Percentiles rank a stretch among this genome's conserved stretches.
These are phyloP conservation scores for Thozetella sp. DNA, from an alignment of 495 filamentous ascomycete genomes.

Conservation along the genomic window DNA sequence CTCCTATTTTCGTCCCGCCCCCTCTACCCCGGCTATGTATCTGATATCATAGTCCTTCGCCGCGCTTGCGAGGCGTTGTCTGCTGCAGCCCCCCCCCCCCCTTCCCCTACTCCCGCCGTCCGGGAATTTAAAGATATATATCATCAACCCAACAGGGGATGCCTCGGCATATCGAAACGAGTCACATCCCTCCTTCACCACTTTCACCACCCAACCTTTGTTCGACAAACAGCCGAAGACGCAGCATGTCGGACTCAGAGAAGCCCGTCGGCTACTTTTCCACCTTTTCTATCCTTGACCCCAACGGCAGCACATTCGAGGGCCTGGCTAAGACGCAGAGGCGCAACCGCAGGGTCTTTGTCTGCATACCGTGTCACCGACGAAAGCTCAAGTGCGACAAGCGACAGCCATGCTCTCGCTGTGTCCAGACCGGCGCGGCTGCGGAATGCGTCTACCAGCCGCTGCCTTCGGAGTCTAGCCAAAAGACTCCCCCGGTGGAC, in stretches of 20 bases:
- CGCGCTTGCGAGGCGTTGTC: too few species aligned
- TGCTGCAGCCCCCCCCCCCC: too few species aligned
- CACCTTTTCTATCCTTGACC: slow-evolving; percentile 25
- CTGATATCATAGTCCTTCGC: not conserved
- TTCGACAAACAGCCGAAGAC: not conserved
- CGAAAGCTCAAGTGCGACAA: slow-evolving; percentile 29
- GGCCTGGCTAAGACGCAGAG: slow-evolving; percentile 18
- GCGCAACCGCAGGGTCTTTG: slow-evolving; percentile 24
- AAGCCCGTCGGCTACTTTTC: slow-evolving; percentile 26
- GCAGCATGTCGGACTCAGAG: slow-evolving; percentile 6
- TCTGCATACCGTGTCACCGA: slow-evolving; percentile 27
- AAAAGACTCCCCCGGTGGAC: not conserved
- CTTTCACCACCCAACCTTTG: not conserved
- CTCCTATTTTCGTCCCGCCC: not conserved
- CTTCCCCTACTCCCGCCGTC: too few species aligned
- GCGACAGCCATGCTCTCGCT: slow-evolving; percentile 22
- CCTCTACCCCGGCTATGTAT: not conserved
- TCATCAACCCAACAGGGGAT: not conserved
- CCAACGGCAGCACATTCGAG: slow-evolving; percentile 16
- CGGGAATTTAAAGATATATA: not conserved
- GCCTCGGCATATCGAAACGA: not conserved
- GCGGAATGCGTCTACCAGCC: slow-evolving; percentile 25
- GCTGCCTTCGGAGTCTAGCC: slow-evolving; percentile 6
- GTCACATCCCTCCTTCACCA: not conserved
- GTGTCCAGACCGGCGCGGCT: slow-evolving; percentile 16